Evolutionary conservation across 164 flowering plant genomes (phyloP).

Genomic region (Pachysandra terminalis): DNA sequence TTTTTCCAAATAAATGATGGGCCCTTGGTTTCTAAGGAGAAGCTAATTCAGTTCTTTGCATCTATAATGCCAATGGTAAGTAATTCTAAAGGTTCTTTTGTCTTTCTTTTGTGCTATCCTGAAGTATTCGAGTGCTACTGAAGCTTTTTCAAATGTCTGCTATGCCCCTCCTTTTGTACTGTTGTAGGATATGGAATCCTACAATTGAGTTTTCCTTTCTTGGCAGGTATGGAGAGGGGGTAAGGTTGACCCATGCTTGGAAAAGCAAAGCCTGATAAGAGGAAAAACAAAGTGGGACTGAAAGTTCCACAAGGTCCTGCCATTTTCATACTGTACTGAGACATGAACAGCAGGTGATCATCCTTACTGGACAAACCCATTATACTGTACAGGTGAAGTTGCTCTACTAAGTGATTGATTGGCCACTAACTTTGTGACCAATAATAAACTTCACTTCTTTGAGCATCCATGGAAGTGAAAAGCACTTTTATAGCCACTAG

Average conservation of each 20-base stretch:
- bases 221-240: slow-evolving; percentile 17
- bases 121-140: neutral
- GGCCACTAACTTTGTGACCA: slow-evolving; percentile 20
- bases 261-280: slow-evolving; percentile 12
- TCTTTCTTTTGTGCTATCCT: neutral
- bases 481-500: slow-evolving; percentile 8
- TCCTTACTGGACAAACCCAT: slow-evolving; percentile 23
- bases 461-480: neutral
- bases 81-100: neutral
- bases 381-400: slow-evolving; percentile 17
- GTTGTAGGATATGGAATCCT: neutral
- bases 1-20: slow-evolving; percentile 7
- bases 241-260: slow-evolving; percentile 21
- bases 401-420: slow-evolving; percentile 24
- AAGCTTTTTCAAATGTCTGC: neutral
- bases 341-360: slow-evolving; percentile 24
- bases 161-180: neutral
- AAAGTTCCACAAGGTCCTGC: slow-evolving; percentile 18
- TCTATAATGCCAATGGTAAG: slow-evolving; percentile 2
- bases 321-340: slow-evolving; percentile 19
- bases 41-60: neutral
- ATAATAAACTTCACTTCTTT: neutral
- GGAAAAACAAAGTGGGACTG: slow-evolving; percentile 24
- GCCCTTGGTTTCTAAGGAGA: slow-evolving; percentile 4
- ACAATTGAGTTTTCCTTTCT: neutral